Base-by-base conservation (phyloP, 2,329 filamentous ascomycete genomes). In the Emergomyces pasteurianus region DNA sequence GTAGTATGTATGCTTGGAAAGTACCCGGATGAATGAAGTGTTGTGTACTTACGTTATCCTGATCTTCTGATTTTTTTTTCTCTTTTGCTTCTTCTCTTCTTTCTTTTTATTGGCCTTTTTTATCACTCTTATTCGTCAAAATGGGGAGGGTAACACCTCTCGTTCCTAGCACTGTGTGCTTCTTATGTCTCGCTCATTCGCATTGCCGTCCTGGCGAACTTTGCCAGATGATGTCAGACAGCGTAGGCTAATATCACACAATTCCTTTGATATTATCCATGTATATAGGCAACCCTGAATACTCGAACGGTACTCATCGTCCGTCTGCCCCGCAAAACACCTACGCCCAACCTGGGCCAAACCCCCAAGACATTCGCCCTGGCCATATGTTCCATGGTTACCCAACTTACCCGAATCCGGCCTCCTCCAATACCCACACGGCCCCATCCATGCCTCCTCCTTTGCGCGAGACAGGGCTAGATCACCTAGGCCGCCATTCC, bases 361-460 rank as follows among this genome's bases (percentile, higher is more conserved):
- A 83, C 60, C 76, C 81, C 63, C 82, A 85, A 64, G 88, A 92
- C 69, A 81, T 88, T 63, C 87, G 89, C 66, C 86, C 86, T 61
- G 78, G 84, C 49, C 89, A 94, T 63, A 86, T 87, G 66, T 95
- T 94, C 74, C 80, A 83, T 56, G 83, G 83, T 55, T 90, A 91
- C 69, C 80, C 83, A 43, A 80, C 80, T 36, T 90, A 89, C 69
- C 83, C 86, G 59, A 79, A 78, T 59, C 61, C 70, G 12, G 62
- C 61, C 16, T 62, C 64, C 3, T 62, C 64, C 28, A 61, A 58
- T 36, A 38, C 21, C 46, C 77, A 77, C 63, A 80, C 80, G 60
- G 81, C 70, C 14, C 79, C 79, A 47, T 79, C 85, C 23, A 87
- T 92, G 79, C 78, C 83, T 5, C 83, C 88, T 56, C 79, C 83